Conservation (phyloP, 441 rosid species). For the Erodium trifolium region DNA sequence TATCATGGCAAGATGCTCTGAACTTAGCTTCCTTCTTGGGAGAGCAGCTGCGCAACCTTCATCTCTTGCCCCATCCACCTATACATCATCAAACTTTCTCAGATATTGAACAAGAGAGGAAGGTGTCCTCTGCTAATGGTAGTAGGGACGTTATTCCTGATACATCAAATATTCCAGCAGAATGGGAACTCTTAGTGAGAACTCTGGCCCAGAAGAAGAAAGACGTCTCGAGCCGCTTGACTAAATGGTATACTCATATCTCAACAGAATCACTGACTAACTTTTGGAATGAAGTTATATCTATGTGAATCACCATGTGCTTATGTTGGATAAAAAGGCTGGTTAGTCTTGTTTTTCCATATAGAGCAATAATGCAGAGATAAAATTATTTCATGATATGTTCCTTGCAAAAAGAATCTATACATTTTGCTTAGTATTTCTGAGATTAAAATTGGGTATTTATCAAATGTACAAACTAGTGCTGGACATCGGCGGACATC, state of each 20-base stretch:
- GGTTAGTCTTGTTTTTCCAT: slow-evolving; percentile 4
- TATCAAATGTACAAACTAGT: background rate
- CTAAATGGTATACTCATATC: slow-evolving; percentile 44
- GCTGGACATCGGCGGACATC: background rate
- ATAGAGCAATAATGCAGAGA: background rate
- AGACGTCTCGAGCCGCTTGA: slow-evolving; percentile 44
- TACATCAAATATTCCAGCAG: slow-evolving; percentile 44
- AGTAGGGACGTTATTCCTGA: slow-evolving; percentile 22
- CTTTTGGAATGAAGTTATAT: background rate
- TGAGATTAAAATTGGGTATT: no score
- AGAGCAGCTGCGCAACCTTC: slow-evolving; percentile 70
- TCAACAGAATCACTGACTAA: background rate
- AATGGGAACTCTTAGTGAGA: slow-evolving; percentile 58
- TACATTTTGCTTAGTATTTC: background rate
- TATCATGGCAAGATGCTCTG: slow-evolving; percentile 51
- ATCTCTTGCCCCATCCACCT: slow-evolving; percentile 65
- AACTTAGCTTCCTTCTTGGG: slow-evolving; percentile 76
- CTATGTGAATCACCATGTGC: slow-evolving; percentile 10
- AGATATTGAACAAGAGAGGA: slow-evolving; percentile 24
- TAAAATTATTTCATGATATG: slow-evolving; percentile 2
- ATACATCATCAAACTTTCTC: slow-evolving; percentile 30
- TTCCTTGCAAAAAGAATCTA: background rate
- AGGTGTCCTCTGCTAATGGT: slow-evolving; percentile 21
- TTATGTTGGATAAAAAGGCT: background rate
- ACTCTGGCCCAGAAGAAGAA: slow-evolving; percentile 48